Evolutionary conservation across 2,329 filamentous ascomycete species (phyloP), one percentile per base, ranked within the genome.

Genomic region (Colletotrichum limetticola): DNA sequence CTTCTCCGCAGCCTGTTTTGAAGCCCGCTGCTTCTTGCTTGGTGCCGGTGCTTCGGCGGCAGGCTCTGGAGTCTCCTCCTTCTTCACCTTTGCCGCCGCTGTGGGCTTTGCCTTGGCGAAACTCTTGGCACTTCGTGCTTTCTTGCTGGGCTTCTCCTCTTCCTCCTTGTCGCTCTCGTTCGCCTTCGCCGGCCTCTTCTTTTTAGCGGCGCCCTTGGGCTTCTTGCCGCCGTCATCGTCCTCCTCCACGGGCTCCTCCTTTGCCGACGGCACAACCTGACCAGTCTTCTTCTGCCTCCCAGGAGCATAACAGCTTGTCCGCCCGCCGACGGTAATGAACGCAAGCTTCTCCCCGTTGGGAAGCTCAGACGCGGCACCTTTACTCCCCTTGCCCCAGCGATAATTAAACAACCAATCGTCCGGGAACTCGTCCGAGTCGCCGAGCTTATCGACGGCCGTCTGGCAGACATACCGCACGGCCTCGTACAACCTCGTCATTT

Each of bases 241-340:
- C 5, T 80, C 80, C 53, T 83, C 80, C 3, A 82, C 60, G 0
- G 80, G 78, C 71, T 86, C 83, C 58, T 85, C 83, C 75, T 89
- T 88, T 35, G 85, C 82, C 1, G 82, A 83, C 0, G 82, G 74
- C 4, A 80, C 80, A 5, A 86, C 80, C 4, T 80, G 79, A 0
- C 87, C 88, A 0, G 82, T 89, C 86, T 97, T 98, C 86, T 95
- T 97, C 85, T 98, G 97, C 32, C 97, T 84, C 14, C 87, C 91
- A 0, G 95, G 95, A 0, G 97, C 95, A 65, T 96, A 93, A 60
- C 95, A 97, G 78, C 94, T 98, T 4, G 97, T 98, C 58, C 97
- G 87, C 2, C 96, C 95, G 0, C 96, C 96, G 0, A 98, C 96
- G 0, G 93, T 98, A 61, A 98, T 83, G 79, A 96, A 97, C 0